A percentile compares a stretch with the other conserved stretches of the same genome.
These are phyloP conservation scores for Barnettozyma botsteinii DNA, from an alignment of 805 yeast genomes.

Conservation along the genomic window DNA sequence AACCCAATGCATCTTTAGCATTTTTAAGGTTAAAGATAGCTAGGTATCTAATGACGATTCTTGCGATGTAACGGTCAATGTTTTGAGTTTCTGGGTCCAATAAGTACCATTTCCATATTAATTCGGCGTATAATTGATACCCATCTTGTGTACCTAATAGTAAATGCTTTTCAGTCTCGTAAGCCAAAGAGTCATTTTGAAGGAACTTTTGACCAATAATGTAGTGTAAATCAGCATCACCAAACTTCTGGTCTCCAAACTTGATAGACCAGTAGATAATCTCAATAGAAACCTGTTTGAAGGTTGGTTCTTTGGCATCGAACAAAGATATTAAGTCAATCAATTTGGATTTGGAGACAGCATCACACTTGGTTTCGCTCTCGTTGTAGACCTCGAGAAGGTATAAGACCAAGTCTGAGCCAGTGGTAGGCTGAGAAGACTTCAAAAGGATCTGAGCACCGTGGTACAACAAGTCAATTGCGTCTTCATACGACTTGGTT, in stretches of 20 bases:
- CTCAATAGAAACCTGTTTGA: conserved; percentile 62
- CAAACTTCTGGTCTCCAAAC: conserved; percentile 46
- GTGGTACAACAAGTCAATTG: conserved; percentile 65
- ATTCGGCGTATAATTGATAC: conserved; percentile 40
- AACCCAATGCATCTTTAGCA: conserved; percentile 38
- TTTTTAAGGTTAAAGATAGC: conserved; percentile 60
- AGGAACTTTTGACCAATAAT: conserved; percentile 64
- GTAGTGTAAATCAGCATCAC: conserved; percentile 72
- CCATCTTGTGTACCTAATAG: conserved; percentile 52
- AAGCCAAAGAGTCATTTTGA: conserved; percentile 39
- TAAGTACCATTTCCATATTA: conserved; percentile 41
- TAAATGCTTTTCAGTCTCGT: conserved; percentile 70
- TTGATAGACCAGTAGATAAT: conserved; percentile 61
- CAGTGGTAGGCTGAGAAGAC: conserved; percentile 72
- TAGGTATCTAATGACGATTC: conserved; percentile 74
- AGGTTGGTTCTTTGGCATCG: conserved; percentile 48
- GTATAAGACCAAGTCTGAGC: conserved; percentile 69
- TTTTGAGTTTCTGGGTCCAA: conserved; percentile 23
- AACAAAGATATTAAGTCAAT: conserved; percentile 42
- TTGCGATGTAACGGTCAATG: conserved; percentile 33
- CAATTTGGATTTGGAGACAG: conserved; percentile 40
- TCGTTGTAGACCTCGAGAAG: conserved; percentile 63
- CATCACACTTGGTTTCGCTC: conserved; percentile 38
- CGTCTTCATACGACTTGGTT: conserved; percentile 58
- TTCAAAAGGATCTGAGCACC: conserved; percentile 65